Evolutionary conservation across 2,329 filamentous ascomycete species (phyloP), one percentile per base, ranked within the genome.

Genomic region (Didymellaceae sp.): DNA sequence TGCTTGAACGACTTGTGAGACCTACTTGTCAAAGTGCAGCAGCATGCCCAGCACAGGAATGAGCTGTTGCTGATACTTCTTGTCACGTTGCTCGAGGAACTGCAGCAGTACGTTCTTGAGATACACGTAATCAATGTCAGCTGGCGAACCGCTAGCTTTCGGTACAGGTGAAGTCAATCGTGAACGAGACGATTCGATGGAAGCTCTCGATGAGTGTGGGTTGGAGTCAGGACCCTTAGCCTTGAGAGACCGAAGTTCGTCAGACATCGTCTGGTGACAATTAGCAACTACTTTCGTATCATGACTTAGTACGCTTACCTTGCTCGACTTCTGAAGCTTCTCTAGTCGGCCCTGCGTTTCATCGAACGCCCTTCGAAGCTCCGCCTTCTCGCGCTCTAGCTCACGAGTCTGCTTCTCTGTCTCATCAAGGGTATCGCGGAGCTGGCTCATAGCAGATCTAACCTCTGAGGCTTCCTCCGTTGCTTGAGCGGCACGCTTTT

Each of bases 321-420:
- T 85, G 70, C 82, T 83, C 2, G 83, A 80, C 73, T 88, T 91
- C 57, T 87, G 84, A 4, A 92, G 73, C 76, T 90, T 93, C 68
- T 97, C 92, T 54, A 93, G 84, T 10, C 89, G 84, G 46, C 81
- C 78, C 57, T 88, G 87, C 21, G 86, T 84, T 59, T 97, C 92
- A 61, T 96, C 91, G 2, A 95, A 81, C 24, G 88, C 80, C 32
- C 85, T 84, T 35, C 89, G 83, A 41, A 96, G 76, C 53, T 96
- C 91, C 0, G 79, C 77, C 58, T 87, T 89, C 67, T 96, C 90
- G 74, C 86, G 90, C 72, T 97, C 92, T 5, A 89, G 80, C n/a
- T 94, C 89, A 22, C 86, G 83, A 0, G 89, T 85, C 72, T 96
- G 90, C 67, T 83, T 86, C 74, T 99, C 94, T 26, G 89, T 93